Conservation (phyloP, 2,329 filamentous ascomycete genomes). For the Aspergillus clavatus region DNA sequence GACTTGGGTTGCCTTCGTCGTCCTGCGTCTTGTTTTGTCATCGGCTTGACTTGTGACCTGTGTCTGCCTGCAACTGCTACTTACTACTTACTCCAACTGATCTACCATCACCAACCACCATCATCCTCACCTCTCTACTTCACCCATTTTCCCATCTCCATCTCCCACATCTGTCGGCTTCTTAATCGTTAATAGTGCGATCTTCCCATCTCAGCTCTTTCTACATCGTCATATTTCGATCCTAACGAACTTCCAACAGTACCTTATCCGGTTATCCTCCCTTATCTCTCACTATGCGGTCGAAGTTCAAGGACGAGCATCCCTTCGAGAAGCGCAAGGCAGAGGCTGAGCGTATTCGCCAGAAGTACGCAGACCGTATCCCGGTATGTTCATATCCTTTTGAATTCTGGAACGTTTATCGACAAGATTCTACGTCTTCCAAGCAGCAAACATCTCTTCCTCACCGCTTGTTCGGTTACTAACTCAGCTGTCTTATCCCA, state of each 20-base stretch:
- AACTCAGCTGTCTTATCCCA: slow-evolving; percentile 19
- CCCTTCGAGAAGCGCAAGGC: slow-evolving; percentile 99
- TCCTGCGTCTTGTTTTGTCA: slow-evolving; percentile 15
- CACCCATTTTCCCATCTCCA: slow-evolving; percentile 13
- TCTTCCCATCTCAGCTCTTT: slow-evolving; percentile 10
- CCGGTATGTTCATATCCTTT: slow-evolving; percentile 60
- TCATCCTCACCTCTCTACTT: slow-evolving; percentile 23
- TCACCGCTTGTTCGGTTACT: slow-evolving; percentile 32
- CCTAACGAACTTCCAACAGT: slow-evolving; percentile 11
- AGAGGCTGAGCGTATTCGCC: slow-evolving; percentile 96
- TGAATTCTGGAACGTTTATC: neutral
- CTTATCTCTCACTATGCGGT: slow-evolving; percentile 66
- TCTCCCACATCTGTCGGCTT: slow-evolving; percentile 3
- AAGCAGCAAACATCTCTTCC: slow-evolving; percentile 2
- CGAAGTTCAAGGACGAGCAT: slow-evolving; percentile 99
- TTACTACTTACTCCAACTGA: slow-evolving; percentile 9
- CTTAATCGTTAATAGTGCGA: slow-evolving; percentile 4
- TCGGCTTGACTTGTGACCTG: slow-evolving; percentile 10
- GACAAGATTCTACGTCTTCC: neutral
- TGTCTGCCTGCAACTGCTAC: neutral
- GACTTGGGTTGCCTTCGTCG: slow-evolving; percentile 13
- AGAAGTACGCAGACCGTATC: slow-evolving; percentile 98
- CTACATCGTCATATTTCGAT: slow-evolving; percentile 14
- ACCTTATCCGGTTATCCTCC: slow-evolving; percentile 4
- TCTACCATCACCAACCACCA: slow-evolving; percentile 27